Conservation (phyloP, 768 basidiomycete genomes). For the Dacryopinax spathularia region DNA sequence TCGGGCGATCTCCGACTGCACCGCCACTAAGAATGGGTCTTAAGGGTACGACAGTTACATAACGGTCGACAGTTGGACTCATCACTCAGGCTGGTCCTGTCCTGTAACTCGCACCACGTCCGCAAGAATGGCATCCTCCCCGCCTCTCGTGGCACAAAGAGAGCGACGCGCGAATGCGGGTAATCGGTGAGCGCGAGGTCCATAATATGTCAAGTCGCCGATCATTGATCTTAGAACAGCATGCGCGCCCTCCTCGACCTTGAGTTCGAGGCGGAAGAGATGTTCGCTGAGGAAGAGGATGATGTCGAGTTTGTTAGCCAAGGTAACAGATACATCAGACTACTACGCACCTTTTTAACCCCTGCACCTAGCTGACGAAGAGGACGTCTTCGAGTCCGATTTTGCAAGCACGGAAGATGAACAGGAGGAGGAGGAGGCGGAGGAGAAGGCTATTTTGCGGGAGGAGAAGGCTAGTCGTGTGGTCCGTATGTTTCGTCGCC, state of each 20-base stretch:
- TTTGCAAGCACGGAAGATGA: slow-evolving; percentile 76
- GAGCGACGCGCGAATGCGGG: slow-evolving; percentile 62
- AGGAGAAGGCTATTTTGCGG: slow-evolving; percentile 28
- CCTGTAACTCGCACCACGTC: too few species aligned
- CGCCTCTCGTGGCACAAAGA: slow-evolving; percentile 36
- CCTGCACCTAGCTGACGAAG: slow-evolving; percentile 42
- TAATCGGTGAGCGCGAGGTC: slow-evolving; percentile 39
- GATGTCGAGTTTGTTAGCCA: slow-evolving; percentile 59
- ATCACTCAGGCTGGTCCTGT: too few species aligned
- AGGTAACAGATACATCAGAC: slow-evolving; percentile 28
- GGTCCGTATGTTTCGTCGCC: slow-evolving; percentile 7
- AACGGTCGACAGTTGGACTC: too few species aligned
- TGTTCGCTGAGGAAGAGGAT: slow-evolving; percentile 48
- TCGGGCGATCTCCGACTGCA: too few species aligned
- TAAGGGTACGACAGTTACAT: too few species aligned
- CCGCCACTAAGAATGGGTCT: too few species aligned
- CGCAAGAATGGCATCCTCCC: too few species aligned
- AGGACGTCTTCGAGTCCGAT: slow-evolving; percentile 69
- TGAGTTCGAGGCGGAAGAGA: slow-evolving; percentile 46
- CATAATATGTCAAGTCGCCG: neutral
- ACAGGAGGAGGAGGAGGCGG: slow-evolving; percentile 39
- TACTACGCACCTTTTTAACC: neutral
- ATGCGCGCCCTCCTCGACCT: slow-evolving; percentile 62
- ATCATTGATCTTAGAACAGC: slow-evolving; percentile 25
- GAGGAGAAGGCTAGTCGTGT: slow-evolving; percentile 13